A percentile compares a stretch with the other conserved stretches of the same genome.
Conservation (phyloP, 176 grass and related monocot species). For the Themeda triandra region DNA sequence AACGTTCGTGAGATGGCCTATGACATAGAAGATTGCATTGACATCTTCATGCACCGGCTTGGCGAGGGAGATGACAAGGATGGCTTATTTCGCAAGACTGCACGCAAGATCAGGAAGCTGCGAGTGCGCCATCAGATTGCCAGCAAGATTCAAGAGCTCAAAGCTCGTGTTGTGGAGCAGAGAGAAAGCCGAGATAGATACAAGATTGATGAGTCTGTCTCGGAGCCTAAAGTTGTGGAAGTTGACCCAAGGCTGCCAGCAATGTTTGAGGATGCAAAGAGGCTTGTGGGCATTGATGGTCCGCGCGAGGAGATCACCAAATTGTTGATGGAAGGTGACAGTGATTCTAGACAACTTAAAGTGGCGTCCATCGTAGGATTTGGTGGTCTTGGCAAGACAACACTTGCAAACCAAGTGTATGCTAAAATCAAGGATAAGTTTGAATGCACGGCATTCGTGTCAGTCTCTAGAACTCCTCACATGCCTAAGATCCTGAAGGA, state of each 20-base stretch:
- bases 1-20: too few species aligned
- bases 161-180: not conserved
- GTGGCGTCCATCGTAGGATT: too few species aligned
- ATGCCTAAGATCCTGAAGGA: not conserved
- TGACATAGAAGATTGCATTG: too few species aligned
- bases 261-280: too few species aligned
- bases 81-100: not conserved
- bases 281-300: too few species aligned
- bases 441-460: not conserved
- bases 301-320: too few species aligned
- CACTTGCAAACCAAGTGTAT: not conserved
- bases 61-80: not conserved
- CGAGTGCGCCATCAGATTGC: not conserved
- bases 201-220: too few species aligned
- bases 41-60: too few species aligned
- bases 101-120: not conserved
- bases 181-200: too few species aligned
- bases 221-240: too few species aligned
- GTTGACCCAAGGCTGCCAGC: too few species aligned
- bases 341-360: not conserved
- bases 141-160: not conserved
- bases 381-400: constrained; percentile 34
- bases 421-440: not conserved
- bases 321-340: too few species aligned
- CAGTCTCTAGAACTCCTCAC: not conserved